A percentile compares a stretch with the other conserved stretches of the same genome.
Evolutionary conservation across 345 rosid species (phyloP).

Genomic region (thale cress (Arabidopsis thaliana)): TAIR10.1 NC_003075.7:16655501-16656000

Average conservation of each 20-base stretch:
- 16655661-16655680: slow-evolving; percentile 10
- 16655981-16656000: neutral
- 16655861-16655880: neutral
- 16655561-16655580: slow-evolving; percentile 15
- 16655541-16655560: slow-evolving; percentile 22
- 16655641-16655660: slow-evolving; percentile 6
- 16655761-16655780: slow-evolving; percentile 5
- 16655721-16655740: slow-evolving; percentile 25
- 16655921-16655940: too few species aligned
- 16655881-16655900: neutral
- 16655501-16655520: slow-evolving; percentile 15
- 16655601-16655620: slow-evolving; percentile 1
- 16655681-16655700: slow-evolving; percentile 28
- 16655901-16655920: too few species aligned
- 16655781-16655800: slow-evolving; percentile 31
- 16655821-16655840: neutral
- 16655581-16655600: slow-evolving; percentile 1
- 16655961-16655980: neutral
- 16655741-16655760: slow-evolving; percentile 35
- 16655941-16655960: too few species aligned
- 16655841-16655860: neutral
- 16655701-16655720: slow-evolving; percentile 37
- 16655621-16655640: slow-evolving; percentile 14
- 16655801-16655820: slow-evolving; percentile 2
- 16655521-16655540: slow-evolving; percentile 20